Conservation (phyloP, 495 filamentous ascomycete species). For the Jackrogersella multiformis region DNA sequence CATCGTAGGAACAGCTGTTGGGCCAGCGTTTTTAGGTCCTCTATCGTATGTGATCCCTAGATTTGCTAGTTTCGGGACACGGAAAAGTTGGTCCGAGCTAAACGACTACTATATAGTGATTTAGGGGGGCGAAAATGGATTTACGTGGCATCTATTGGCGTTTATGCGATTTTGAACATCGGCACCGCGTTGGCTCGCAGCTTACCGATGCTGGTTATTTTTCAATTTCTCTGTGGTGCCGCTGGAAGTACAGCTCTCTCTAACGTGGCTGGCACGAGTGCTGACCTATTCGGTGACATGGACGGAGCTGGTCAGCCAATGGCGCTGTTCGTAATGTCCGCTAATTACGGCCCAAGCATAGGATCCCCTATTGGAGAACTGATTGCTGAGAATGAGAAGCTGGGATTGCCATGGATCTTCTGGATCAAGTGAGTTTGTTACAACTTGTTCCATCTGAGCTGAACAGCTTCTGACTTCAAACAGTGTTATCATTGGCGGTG, state of each 20-base stretch:
- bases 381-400: conserved; percentile 43
- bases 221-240: conserved; percentile 50
- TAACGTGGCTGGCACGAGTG: conserved; percentile 52
- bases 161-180: conserved; percentile 49
- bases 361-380: conserved; percentile 49
- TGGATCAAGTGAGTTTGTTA: conserved; percentile 45
- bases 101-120: conserved; percentile 38
- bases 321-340: conserved; percentile 50
- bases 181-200: conserved; percentile 48
- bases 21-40: conserved; percentile 43
- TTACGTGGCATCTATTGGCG: conserved; percentile 46
- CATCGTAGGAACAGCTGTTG: conserved; percentile 44
- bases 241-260: conserved; percentile 51
- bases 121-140: conserved; percentile 54
- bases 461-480: conserved; percentile 4
- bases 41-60: conserved; percentile 35
- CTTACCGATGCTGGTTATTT: conserved; percentile 52
- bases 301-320: conserved; percentile 51
- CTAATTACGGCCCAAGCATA: conserved; percentile 49
- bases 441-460: too few relatives aligned
- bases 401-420: conserved; percentile 52
- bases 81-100: conserved; percentile 7
- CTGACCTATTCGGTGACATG: conserved; percentile 50
- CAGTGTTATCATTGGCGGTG: conserved; percentile 46
- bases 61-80: not conserved